Evolutionary conservation across 2,329 filamentous ascomycete species (phyloP).

Genomic region (Diaporthe sp.): DNA sequence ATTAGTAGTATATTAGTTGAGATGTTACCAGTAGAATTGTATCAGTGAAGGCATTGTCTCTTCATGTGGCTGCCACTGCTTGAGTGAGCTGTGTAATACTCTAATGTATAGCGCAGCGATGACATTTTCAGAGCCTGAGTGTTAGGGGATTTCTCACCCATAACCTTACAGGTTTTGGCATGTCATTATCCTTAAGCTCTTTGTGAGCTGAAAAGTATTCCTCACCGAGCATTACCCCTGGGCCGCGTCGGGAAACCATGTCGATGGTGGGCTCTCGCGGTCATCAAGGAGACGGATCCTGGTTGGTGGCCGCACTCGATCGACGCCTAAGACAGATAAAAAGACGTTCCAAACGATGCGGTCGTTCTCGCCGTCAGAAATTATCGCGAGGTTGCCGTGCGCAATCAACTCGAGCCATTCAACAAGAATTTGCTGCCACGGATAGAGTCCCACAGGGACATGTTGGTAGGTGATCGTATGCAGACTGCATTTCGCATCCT

Average conservation of each 20-base stretch:
- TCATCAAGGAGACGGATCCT: neutral
- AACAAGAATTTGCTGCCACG: neutral
- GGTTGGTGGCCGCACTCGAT: neutral
- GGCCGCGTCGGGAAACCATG: neutral
- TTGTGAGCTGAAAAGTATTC: too few species aligned
- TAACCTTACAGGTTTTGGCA: too few species aligned
- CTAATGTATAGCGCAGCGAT: too few species aligned
- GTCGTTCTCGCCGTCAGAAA: neutral
- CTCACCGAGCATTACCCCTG: too few species aligned
- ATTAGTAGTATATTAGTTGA: too few species aligned
- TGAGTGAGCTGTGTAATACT: too few species aligned
- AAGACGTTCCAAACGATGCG: neutral
- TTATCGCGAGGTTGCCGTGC: neutral
- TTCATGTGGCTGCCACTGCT: too few species aligned
- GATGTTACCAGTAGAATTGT: too few species aligned
- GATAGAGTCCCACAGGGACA: neutral
- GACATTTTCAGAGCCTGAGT: too few species aligned
- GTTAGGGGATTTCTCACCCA: too few species aligned
- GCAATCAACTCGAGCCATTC: neutral
- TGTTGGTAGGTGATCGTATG: neutral
- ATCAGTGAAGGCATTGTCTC: too few species aligned
- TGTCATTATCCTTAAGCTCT: too few species aligned
- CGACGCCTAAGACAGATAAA: neutral
- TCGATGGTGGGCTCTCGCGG: neutral
- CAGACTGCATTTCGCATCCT: neutral